These are phyloP conservation scores for Psidium friedrichsthalianum DNA, from an alignment of 345 rosid genomes.

Conservation along the genomic window DNA sequence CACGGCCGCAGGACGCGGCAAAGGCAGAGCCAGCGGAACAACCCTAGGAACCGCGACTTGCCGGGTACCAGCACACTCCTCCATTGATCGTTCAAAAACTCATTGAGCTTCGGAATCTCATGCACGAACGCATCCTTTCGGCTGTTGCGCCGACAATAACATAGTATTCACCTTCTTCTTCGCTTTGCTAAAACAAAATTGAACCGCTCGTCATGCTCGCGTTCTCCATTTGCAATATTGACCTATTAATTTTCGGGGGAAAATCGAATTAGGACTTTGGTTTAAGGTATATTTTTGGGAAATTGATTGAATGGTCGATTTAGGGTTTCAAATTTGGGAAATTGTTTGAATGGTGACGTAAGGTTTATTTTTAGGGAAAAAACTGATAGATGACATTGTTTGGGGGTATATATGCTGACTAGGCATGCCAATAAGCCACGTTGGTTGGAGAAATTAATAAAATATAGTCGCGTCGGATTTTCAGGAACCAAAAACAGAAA, in stretches of 20 bases:
- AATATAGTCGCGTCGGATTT: too few species aligned
- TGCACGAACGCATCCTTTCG: slow-evolving; percentile 24
- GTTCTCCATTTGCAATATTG: neutral
- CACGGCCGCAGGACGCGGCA: slow-evolving; percentile 10
- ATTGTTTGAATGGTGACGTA: too few species aligned
- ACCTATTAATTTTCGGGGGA: neutral
- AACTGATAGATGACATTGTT: too few species aligned
- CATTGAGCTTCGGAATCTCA: slow-evolving; percentile 35
- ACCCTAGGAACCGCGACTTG: slow-evolving; percentile 85
- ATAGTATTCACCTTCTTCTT: neutral
- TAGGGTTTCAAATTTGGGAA: too few species aligned
- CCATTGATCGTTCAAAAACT: slow-evolving; percentile 41
- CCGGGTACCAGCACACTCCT: slow-evolving; percentile 25
- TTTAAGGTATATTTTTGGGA: too few species aligned
- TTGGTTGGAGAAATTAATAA: too few species aligned
- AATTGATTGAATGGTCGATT: too few species aligned
- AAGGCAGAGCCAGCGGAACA: slow-evolving; percentile 16
- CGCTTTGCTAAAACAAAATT: neutral
- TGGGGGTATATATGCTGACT: too few species aligned
- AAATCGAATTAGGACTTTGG: neutral
- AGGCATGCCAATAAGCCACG: too few species aligned
- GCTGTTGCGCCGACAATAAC: neutral
- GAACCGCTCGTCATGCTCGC: neutral
- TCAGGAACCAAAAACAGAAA: too few species aligned
- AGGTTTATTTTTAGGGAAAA: too few species aligned